Evolutionary conservation across 129 eudicot species (phyloP).

Genomic region (Saussurea involucrata): DNA sequence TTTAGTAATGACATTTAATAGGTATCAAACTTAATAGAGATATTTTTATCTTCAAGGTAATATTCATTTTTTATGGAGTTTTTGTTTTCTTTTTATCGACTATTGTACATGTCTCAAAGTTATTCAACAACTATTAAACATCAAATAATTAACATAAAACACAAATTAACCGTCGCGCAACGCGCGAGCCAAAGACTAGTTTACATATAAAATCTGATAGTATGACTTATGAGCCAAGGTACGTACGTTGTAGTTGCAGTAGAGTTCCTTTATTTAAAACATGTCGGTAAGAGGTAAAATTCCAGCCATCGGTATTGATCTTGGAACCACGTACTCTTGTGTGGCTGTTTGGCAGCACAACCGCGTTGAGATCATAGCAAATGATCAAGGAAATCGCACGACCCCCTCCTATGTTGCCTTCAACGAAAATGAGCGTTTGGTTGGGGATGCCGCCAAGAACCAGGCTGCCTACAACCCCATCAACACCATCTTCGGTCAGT

Average conservation of each 20-base stretch:
- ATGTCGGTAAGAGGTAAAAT: slow-evolving; percentile 20
- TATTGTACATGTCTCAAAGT: too few relatives aligned
- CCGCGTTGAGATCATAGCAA: slow-evolving; percentile 32
- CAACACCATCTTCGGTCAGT: slow-evolving; percentile 36
- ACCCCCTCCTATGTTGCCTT: slow-evolving; percentile 39
- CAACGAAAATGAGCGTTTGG: slow-evolving; percentile 22
- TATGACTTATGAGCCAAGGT: background rate
- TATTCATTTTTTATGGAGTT: too few relatives aligned
- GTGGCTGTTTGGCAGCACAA: slow-evolving; percentile 31
- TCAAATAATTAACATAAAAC: too few relatives aligned
- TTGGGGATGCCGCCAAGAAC: slow-evolving; percentile 35
- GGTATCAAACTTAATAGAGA: too few relatives aligned
- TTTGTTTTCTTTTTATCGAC: too few relatives aligned
- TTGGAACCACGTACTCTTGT: slow-evolving; percentile 38
- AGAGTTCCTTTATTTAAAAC: background rate
- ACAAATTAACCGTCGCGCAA: too few relatives aligned
- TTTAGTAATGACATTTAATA: too few relatives aligned
- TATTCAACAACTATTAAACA: too few relatives aligned
- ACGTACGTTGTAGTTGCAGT: background rate
- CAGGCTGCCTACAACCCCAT: slow-evolving; percentile 32
- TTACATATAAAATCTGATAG: background rate
- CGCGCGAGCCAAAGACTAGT: too few relatives aligned
- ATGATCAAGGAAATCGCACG: slow-evolving; percentile 34
- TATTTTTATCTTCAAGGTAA: too few relatives aligned
- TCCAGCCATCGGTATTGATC: slow-evolving; percentile 33